Conservation (phyloP, 2,329 filamentous ascomycete species). For the Chaetomiaceae sp. region DNA sequence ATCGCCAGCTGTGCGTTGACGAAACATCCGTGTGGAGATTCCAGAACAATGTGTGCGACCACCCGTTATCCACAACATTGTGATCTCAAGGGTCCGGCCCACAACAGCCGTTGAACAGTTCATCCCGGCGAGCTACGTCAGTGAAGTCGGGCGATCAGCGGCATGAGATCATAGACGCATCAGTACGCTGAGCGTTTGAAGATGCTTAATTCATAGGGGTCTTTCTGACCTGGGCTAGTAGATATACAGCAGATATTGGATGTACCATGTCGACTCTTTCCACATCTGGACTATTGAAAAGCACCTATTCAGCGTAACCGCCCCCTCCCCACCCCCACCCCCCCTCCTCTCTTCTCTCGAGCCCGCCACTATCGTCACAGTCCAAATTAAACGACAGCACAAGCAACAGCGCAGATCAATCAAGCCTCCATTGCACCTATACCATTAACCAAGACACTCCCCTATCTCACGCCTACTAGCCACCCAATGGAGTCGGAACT, state of each 20-base stretch:
- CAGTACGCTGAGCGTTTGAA: too few species aligned
- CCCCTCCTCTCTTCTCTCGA: too few species aligned
- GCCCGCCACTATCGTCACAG: neutral
- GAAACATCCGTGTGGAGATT: too few species aligned
- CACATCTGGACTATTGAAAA: slow-evolving; percentile 12
- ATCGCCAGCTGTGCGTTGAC: too few species aligned
- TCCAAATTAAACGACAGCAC: neutral
- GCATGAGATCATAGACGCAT: slow-evolving; percentile 7
- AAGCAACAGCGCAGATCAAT: neutral
- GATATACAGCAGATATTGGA: neutral
- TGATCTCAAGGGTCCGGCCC: neutral
- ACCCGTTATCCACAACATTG: neutral
- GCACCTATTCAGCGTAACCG: neutral
- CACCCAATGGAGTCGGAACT: slow-evolving; percentile 11
- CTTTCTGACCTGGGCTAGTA: neutral
- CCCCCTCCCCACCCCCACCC: too few species aligned
- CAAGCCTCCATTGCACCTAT: too few species aligned
- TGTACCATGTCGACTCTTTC: slow-evolving; percentile 16
- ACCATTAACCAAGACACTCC: neutral
- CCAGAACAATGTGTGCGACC: too few species aligned
- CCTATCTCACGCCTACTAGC: neutral
- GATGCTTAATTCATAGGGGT: too few species aligned
- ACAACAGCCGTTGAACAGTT: neutral
- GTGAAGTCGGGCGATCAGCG: neutral
- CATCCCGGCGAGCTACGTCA: neutral